phyloP scores from a whole-genome alignment of 75 land plant genomes.

The Isoetes taiwanensis region DNA sequence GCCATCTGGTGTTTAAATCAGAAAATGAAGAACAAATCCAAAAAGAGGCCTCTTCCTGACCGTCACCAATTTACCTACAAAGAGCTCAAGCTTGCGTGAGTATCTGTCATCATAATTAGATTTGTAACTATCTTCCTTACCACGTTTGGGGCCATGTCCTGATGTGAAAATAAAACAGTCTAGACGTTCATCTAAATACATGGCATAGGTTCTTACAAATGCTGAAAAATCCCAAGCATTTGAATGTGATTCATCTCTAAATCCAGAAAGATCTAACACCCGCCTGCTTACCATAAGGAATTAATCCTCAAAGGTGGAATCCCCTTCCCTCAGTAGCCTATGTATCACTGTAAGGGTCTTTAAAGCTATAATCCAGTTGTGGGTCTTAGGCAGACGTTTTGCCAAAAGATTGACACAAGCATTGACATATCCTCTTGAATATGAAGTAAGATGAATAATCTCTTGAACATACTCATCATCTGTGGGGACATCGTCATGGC shows the following conservation, averaged over 20 bases:
- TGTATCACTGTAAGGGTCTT: slow-evolving; percentile 73
- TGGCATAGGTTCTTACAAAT: slow-evolving; percentile 70
- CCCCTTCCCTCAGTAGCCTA: slow-evolving; percentile 67
- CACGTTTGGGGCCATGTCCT: too few species aligned
- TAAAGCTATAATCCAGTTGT: slow-evolving; percentile 81
- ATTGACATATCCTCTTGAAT: slow-evolving; percentile 50
- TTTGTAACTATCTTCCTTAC: too few species aligned
- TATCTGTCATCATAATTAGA: too few species aligned
- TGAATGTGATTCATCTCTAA: slow-evolving; percentile 52
- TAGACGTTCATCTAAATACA: slow-evolving; percentile 74
- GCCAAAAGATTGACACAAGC: slow-evolving; percentile 46
- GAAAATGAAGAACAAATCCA: too few species aligned
- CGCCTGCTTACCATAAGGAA: slow-evolving; percentile 53
- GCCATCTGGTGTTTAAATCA: too few species aligned
- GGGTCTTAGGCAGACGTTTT: slow-evolving; percentile 55
- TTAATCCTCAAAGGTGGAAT: slow-evolving; percentile 71
- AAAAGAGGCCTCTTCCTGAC: too few species aligned
- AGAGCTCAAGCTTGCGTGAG: too few species aligned
- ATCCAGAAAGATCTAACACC: slow-evolving; percentile 59
- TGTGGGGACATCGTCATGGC: slow-evolving; percentile 69
- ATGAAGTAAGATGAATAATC: slow-evolving; percentile 52
- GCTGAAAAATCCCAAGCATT: slow-evolving; percentile 81
- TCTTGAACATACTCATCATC: slow-evolving; percentile 61
- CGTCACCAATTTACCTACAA: too few species aligned
- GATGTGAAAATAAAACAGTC: slow-evolving; percentile 54